Evolutionary conservation across 169 alveolate species (phyloP).

Genomic region (Babesia ovis): DNA sequence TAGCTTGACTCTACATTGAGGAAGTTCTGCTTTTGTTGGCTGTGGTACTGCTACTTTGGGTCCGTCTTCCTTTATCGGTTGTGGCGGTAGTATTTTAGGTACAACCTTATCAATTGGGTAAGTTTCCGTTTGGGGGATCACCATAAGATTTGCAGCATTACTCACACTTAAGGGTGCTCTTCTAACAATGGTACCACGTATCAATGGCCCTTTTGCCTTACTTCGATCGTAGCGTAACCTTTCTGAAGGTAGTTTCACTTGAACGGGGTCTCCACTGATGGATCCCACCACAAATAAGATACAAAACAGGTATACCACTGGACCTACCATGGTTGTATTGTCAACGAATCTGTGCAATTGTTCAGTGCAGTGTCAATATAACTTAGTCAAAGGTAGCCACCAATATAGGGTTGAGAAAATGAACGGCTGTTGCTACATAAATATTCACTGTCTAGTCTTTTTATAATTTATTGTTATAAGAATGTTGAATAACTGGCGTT

Average conservation of each 20-base stretch:
- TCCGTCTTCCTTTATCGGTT: background rate
- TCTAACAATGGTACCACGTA: slow-evolving; percentile 14
- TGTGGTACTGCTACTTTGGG: background rate
- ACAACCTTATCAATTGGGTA: background rate
- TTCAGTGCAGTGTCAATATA: no score
- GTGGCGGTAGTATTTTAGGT: background rate
- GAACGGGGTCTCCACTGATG: background rate
- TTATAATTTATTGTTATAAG: no score
- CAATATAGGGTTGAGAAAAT: no score
- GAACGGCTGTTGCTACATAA: no score
- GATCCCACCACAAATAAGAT: background rate
- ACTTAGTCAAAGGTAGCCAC: no score
- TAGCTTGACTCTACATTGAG: slow-evolving; percentile 35
- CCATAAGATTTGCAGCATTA: slow-evolving; percentile 9
- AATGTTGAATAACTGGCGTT: no score
- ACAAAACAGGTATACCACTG: background rate
- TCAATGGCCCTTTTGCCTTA: slow-evolving; percentile 7
- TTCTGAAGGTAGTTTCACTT: slow-evolving; percentile 1
- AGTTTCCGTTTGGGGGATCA: background rate
- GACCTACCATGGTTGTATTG: background rate
- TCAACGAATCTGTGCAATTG: no score
- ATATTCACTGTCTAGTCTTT: no score
- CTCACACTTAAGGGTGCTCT: background rate
- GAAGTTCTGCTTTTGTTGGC: background rate
- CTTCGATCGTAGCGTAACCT: slow-evolving; percentile 1